phyloP scores from a whole-genome alignment of 257 asterid genomes.

The Solanum arcanum region DNA sequence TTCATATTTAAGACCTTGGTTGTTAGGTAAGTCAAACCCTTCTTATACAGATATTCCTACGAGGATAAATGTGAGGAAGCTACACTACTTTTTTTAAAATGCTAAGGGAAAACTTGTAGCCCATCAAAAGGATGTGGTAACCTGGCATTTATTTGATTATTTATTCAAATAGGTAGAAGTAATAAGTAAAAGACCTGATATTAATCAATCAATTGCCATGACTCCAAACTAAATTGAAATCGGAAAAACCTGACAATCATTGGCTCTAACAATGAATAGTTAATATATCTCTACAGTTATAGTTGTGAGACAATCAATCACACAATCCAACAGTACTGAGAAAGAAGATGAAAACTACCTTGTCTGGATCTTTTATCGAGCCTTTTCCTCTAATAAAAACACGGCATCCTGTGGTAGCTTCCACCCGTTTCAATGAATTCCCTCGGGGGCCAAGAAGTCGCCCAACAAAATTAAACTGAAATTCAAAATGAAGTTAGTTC shows the following conservation, averaged over 20 bases:
- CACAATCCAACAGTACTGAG: neutral
- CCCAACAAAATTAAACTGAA: slow-evolving; percentile 93
- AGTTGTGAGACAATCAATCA: neutral
- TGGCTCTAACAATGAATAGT: neutral
- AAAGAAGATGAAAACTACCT: slow-evolving; percentile 31
- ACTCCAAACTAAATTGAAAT: neutral
- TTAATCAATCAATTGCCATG: neutral
- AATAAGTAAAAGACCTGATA: neutral
- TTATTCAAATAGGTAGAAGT: neutral
- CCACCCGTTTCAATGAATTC: slow-evolving; percentile 92
- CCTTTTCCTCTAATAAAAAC: slow-evolving; percentile 96
- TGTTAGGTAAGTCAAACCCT: neutral
- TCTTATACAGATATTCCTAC: neutral
- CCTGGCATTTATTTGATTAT: neutral
- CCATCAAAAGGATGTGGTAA: neutral
- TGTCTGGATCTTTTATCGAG: slow-evolving; percentile 93
- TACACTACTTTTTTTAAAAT: neutral
- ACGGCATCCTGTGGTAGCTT: slow-evolving; percentile 94
- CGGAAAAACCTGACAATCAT: neutral
- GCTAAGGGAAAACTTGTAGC: neutral
- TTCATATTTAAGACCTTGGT: neutral
- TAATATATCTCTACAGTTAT: neutral
- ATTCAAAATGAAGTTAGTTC: neutral
- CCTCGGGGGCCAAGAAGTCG: slow-evolving; percentile 98
- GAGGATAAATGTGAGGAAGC: neutral